Conservation (phyloP, 1,284 basidiomycete species). For the Chondrostereum purpureum region DNA sequence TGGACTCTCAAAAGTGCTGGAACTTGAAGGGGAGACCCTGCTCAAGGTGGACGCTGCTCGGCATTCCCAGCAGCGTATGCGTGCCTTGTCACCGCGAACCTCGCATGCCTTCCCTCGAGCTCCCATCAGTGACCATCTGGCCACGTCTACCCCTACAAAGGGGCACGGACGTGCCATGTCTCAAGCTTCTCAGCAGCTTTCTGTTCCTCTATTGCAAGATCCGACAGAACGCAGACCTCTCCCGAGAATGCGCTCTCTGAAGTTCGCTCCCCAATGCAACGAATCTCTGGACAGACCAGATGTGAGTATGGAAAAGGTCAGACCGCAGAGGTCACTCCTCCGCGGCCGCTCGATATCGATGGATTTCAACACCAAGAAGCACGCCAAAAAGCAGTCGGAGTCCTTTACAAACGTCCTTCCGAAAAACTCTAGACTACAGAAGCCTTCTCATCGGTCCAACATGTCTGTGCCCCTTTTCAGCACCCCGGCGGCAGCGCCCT, state of each 20-base stretch:
- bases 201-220: background rate
- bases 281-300: constrained; percentile 16
- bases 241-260: constrained; percentile 11
- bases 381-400: constrained; percentile 1
- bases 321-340: constrained; percentile 11
- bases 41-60: background rate
- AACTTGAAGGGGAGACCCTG: constrained; percentile 7
- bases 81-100: background rate
- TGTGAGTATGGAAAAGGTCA: constrained; percentile 16
- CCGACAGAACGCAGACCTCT: background rate
- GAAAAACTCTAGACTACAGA: constrained; percentile 7
- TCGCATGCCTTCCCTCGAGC: background rate
- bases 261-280: constrained; percentile 11
- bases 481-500: constrained; percentile 5
- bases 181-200: background rate
- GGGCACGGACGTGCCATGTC: background rate
- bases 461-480: constrained; percentile 9
- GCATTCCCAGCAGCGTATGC: background rate
- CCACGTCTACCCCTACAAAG: background rate
- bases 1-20: constrained; percentile 3
- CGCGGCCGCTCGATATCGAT: constrained; percentile 13
- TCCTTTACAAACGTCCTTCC: constrained; percentile 6
- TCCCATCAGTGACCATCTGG: background rate
- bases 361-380: constrained; percentile 10
- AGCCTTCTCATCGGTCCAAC: constrained; percentile 12